Percentiles rank a stretch among this genome's conserved stretches.
phyloP scores from a whole-genome alignment of 805 yeast genomes.

The Candida pseudofarinosa region DNA sequence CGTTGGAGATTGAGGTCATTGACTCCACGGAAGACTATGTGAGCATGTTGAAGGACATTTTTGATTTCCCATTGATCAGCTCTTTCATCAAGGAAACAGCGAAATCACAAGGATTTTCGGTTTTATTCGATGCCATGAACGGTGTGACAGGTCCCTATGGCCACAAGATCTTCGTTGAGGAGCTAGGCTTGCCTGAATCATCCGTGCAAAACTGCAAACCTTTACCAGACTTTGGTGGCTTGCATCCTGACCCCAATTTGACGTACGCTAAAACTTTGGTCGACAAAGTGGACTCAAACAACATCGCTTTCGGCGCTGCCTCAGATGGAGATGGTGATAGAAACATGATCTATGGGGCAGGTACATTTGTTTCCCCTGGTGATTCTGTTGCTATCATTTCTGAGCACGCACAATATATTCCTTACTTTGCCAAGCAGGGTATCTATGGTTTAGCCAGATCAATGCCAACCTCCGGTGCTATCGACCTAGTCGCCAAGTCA shows the following conservation, averaged over 20 bases:
- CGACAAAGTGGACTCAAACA: slow-evolving; percentile 72
- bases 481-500: slow-evolving; percentile 82
- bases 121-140: slow-evolving; percentile 84
- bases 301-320: slow-evolving; percentile 94
- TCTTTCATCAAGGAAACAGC: slow-evolving; percentile 53
- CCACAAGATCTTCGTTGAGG: slow-evolving; percentile 73
- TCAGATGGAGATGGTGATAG: slow-evolving; percentile 99
- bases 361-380: slow-evolving; percentile 95
- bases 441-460: slow-evolving; percentile 92
- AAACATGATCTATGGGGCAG: slow-evolving; percentile 96
- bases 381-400: slow-evolving; percentile 97
- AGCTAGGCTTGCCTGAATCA: slow-evolving; percentile 68
- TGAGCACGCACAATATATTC: slow-evolving; percentile 83
- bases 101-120: slow-evolving; percentile 53
- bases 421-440: slow-evolving; percentile 85
- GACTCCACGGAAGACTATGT: slow-evolving; percentile 81
- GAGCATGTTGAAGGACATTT: slow-evolving; percentile 72
- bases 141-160: slow-evolving; percentile 99
- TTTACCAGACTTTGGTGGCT: slow-evolving; percentile 89
- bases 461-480: slow-evolving; percentile 95
- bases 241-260: slow-evolving; percentile 97
- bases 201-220: slow-evolving; percentile 79
- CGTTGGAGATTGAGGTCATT: slow-evolving; percentile 72
- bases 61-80: slow-evolving; percentile 81
- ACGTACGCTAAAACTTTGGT: slow-evolving; percentile 91